A percentile compares a stretch with the other conserved stretches of the same genome.
Evolutionary conservation across 371 early-diverging fungal genomes (phyloP).

Genomic region (Syncephalastrum monosporum): DNA sequence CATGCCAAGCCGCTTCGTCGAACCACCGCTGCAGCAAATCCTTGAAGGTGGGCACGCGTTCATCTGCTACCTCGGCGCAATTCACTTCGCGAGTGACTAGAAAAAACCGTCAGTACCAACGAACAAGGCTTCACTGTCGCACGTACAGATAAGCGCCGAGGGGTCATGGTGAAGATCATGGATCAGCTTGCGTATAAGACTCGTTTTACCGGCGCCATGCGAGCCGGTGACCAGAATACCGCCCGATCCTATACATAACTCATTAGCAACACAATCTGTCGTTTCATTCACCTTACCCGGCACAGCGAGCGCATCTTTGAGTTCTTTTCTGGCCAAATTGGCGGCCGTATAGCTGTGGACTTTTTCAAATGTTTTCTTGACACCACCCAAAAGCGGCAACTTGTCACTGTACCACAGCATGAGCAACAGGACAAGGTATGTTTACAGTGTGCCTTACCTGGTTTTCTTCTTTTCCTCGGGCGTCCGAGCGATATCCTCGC

Average conservation of each 20-base stretch:
- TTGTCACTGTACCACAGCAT: not conserved
- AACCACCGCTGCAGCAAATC: constrained; percentile 66
- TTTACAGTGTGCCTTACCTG: not conserved
- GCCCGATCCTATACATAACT: constrained; percentile 47
- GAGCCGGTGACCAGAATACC: constrained; percentile 82
- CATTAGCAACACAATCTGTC: not conserved
- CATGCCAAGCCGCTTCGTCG: constrained; percentile 71
- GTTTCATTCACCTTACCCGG: constrained; percentile 28
- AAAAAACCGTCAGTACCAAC: not conserved
- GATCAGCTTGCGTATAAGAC: constrained; percentile 56
- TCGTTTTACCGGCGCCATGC: constrained; percentile 87
- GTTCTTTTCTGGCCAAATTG: constrained; percentile 46
- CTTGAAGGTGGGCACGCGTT: constrained; percentile 61
- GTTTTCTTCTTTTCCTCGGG: constrained; percentile 6
- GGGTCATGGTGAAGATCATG: constrained; percentile 35
- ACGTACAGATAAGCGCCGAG: constrained; percentile 61
- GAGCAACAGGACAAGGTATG: too few relatives aligned
- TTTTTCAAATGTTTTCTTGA: constrained; percentile 39
- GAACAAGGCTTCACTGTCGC: too few relatives aligned
- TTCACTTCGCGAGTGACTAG: constrained; percentile 56
- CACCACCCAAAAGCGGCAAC: constrained; percentile 44
- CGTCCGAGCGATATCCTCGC: constrained; percentile 30
- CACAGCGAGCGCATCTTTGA: constrained; percentile 50
- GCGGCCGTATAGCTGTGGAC: constrained; percentile 54
- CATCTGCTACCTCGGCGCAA: constrained; percentile 67